These are phyloP conservation scores for Annulohypoxylon bovei DNA, from an alignment of 495 filamentous ascomycete genomes.

Conservation along the genomic window DNA sequence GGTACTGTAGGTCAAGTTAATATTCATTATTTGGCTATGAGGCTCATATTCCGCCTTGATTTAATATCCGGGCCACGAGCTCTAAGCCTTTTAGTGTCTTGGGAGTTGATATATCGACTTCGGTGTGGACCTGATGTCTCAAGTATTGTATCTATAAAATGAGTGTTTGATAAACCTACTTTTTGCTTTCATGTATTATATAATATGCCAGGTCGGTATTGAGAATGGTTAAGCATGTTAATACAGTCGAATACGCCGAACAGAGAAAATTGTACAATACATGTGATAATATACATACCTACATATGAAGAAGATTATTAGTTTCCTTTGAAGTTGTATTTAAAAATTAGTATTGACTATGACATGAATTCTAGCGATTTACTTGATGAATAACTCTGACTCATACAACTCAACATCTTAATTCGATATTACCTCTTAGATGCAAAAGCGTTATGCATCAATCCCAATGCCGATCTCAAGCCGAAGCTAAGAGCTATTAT, in stretches of 20 bases:
- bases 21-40: constrained; percentile 4
- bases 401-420: constrained; percentile 5
- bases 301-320: neutral
- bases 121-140: neutral
- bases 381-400: neutral
- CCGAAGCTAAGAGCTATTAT: constrained; percentile 35
- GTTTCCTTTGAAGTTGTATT: neutral
- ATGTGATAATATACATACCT: too few relatives aligned
- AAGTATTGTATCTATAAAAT: neutral
- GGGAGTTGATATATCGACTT: neutral
- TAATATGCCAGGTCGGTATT: neutral
- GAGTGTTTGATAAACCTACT: neutral
- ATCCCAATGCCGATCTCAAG: constrained; percentile 42
- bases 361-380: neutral
- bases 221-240: neutral
- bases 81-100: constrained; percentile 10
- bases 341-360: too few relatives aligned
- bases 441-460: constrained; percentile 41
- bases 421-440: constrained; percentile 14
- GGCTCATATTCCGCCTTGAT: constrained; percentile 8
- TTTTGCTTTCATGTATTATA: too few relatives aligned
- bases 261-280: too few relatives aligned
- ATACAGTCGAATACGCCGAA: neutral
- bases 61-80: constrained; percentile 11
- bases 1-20: neutral